Base-by-base conservation (phyloP, 2,329 filamentous ascomycete genomes). In the Curvularia lunata region DNA sequence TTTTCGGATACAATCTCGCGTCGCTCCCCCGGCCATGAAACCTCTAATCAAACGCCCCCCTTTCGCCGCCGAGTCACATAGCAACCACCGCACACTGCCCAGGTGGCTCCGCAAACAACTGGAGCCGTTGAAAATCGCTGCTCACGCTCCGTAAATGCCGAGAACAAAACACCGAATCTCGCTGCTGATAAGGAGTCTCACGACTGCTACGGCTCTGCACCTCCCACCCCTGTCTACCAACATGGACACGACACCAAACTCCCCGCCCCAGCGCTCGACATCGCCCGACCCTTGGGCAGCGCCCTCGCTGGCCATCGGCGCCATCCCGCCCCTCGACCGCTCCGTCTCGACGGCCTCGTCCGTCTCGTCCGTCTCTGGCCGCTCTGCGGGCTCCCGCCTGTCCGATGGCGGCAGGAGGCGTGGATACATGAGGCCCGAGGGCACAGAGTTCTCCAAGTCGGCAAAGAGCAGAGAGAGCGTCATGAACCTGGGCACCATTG, bases 401-500 rank as follows among this genome's bases (percentile, higher is more conserved):
- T 81, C 80, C 9, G 80, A 82, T 66, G 78, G 79, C 61, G 78
- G 79, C 57, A 79, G 87, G 59, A 84, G 91, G 68, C 85, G 92
- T 61, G 93, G 93, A 42, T 97, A 94, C 79, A 91, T 96, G 80
- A 86, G 93, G 48, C 92, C 93, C 0, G 90, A 92, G 74, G 91
- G 88, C 52, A 96, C 91, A 50, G 86, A 92, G 70, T 99, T 98
- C 76, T 91, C 95, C 25, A 90, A 91, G 58, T 97, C 93, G 55
- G 95, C 95, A 46, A 88, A 88, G 73, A 92, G 92, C 49, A 85
- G 95, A 62, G 94, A 99, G 76, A 97, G 93, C 74, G 95, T 99
- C 64, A 89, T 98, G 86, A 97, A 92, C 72, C 80, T 99, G 61
- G 95, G 95, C 53, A 97, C 93, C 77, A 99, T 99, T 69, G 92